Conservation (phyloP, 352 stramenopile genomes). For the Phytophthora tentaculata region DNA sequence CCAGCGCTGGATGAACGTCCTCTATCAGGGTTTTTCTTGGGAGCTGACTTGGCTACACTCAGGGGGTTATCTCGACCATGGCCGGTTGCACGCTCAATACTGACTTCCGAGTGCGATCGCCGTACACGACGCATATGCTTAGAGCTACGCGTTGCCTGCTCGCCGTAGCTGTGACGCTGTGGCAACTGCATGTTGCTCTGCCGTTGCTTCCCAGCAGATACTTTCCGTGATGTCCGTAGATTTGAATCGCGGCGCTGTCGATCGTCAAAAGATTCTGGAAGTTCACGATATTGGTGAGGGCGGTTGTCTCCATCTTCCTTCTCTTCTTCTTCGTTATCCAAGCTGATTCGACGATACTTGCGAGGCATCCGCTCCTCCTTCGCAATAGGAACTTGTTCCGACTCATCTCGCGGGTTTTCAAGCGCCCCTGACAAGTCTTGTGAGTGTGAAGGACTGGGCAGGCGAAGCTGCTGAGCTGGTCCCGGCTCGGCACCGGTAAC, state of each 20-base stretch:
- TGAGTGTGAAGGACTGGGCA: slow-evolving; percentile 66
- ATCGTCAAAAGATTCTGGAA: slow-evolving; percentile 43
- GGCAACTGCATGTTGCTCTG: slow-evolving; percentile 39
- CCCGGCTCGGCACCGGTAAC: slow-evolving; percentile 33
- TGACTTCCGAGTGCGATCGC: slow-evolving; percentile 59
- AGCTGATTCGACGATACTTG: slow-evolving; percentile 62
- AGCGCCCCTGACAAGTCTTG: slow-evolving; percentile 65
- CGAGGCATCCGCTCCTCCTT: slow-evolving; percentile 49
- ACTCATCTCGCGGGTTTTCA: slow-evolving; percentile 30
- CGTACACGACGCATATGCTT: slow-evolving; percentile 47
- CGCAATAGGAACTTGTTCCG: slow-evolving; percentile 23
- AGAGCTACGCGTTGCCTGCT: slow-evolving; percentile 36
- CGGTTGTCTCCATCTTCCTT: slow-evolving; percentile 51
- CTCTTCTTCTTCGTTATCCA: slow-evolving; percentile 79
- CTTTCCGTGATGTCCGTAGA: slow-evolving; percentile 40
- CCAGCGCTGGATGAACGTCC: slow-evolving; percentile 20
- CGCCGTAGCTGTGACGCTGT: slow-evolving; percentile 44
- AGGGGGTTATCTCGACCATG: slow-evolving; percentile 22
- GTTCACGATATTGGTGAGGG: slow-evolving; percentile 40
- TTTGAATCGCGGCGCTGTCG: slow-evolving; percentile 46
- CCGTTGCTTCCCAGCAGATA: slow-evolving; percentile 40
- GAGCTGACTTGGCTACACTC: slow-evolving; percentile 14
- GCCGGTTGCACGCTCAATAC: slow-evolving; percentile 36
- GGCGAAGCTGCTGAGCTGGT: slow-evolving; percentile 41
- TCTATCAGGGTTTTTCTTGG: slow-evolving; percentile 24